Percentiles rank a stretch among this genome's conserved stretches.
phyloP scores from a whole-genome alignment of 805 yeast species.

The Hanseniaspora lachancei region DNA sequence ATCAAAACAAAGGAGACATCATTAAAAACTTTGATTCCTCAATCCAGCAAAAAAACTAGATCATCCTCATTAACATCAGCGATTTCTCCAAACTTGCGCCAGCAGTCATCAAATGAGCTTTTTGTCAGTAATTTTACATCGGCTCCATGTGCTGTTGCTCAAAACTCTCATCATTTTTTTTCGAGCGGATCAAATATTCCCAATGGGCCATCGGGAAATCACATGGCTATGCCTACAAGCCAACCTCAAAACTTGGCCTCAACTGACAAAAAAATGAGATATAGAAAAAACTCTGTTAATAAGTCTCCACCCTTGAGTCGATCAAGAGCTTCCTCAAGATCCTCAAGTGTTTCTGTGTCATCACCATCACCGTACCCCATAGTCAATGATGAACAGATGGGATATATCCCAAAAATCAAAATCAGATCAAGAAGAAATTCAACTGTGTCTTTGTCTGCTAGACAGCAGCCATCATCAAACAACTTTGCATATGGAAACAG shows the following conservation, averaged over 20 bases:
- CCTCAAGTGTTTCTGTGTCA: slow-evolving; percentile 18
- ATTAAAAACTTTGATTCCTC: neutral
- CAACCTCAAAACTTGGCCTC: neutral
- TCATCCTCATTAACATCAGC: neutral
- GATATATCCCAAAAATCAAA: slow-evolving; percentile 27
- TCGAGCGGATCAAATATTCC: neutral
- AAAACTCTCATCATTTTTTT: neutral
- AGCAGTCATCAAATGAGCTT: neutral
- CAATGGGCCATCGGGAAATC: neutral
- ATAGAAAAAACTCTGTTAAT: slow-evolving; percentile 7
- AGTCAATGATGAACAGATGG: slow-evolving; percentile 22
- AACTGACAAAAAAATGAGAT: neutral
- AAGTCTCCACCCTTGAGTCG: slow-evolving; percentile 18
- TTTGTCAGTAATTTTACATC: neutral
- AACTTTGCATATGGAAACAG: neutral
- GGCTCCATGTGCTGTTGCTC: neutral
- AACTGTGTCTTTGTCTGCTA: slow-evolving; percentile 15
- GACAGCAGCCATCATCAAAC: slow-evolving; percentile 10
- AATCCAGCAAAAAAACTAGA: neutral
- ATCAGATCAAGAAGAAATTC: slow-evolving; percentile 27
- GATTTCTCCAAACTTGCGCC: slow-evolving; percentile 8
- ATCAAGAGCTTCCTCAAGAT: slow-evolving; percentile 20
- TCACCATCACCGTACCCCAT: slow-evolving; percentile 16
- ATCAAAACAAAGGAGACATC: neutral
- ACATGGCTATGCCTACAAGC: neutral